Base-by-base conservation (phyloP, 2,329 filamentous ascomycete genomes). In the Dactylellina haptotyla region DNA sequence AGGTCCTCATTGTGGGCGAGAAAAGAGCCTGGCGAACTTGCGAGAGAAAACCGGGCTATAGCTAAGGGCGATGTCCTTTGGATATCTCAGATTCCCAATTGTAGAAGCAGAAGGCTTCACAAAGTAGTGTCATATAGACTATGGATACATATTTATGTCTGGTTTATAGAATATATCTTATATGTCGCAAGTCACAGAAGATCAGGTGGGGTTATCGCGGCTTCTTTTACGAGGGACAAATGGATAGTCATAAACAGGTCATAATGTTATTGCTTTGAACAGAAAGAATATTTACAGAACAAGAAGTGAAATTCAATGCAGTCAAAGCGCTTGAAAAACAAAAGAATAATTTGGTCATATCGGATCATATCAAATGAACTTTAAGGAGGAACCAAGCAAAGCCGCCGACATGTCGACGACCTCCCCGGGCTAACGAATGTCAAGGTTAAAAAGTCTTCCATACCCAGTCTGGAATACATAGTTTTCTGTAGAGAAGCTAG, bases 361-460 rank as follows among this genome's bases (percentile, higher is more conserved):
- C 32, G 32, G 43, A 72, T 72, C 67, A 72, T 72, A 5, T 72
- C 67, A 72, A 72, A 72, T 72, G 59, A 72, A 53, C 43, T 41
- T 28, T 28, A 18, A 39, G 26, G 23, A 23, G 57, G 23, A 48
- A 39, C 32, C 18, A 12, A 43, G 34, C 23, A 56, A 43, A n/a
- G 23, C 25, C 16, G 41, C 50, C 18, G 14, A 23, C n/a, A n/a
- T n/a, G 25, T 30, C 18, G 8, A 34, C 10, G 30, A 4, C 46
- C 23, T 26, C 20, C 30, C n/a, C 30, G 20, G 20, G 28, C 14
- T 4, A 12, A 28, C 20, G 28, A 50, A 53, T 37, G 39, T 5
- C n/a, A 54, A 61, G 50, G 32, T 23, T 37, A 45, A 32, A 30
- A 53, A 41, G n/a, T 30, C 20, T 37, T 48, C 64, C 64, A 28